phyloP scores from a whole-genome alignment of 352 stramenopile species.

The Globisporangium okanoganense region DNA sequence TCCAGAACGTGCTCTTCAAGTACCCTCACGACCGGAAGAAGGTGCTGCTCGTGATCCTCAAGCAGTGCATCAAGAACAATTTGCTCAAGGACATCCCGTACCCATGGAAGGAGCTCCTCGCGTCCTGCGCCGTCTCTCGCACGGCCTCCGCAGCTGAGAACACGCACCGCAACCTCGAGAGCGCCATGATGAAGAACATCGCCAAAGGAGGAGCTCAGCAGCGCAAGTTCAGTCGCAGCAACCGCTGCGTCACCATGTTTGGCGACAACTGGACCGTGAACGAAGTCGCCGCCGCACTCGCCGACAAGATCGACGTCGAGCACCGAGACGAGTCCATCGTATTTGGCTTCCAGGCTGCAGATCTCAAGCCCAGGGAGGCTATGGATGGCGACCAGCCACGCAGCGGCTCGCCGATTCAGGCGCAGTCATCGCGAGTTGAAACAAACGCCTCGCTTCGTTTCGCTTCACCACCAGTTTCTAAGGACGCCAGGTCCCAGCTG shows the following conservation, averaged over 20 bases:
- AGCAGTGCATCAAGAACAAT: slow-evolving; percentile 3
- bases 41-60: background rate
- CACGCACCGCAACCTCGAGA: background rate
- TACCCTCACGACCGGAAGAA: slow-evolving; percentile 30
- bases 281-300: background rate
- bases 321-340: slow-evolving; percentile 1
- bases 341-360: slow-evolving; percentile 5
- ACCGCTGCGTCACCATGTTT: slow-evolving; percentile 4
- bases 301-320: slow-evolving; percentile 2
- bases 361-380: background rate
- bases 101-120: slow-evolving; percentile 1
- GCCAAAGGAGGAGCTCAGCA: background rate
- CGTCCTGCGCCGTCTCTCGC: background rate
- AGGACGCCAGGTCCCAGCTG: background rate
- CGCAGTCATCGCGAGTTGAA: background rate
- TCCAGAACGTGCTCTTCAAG: slow-evolving; percentile 31
- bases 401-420: background rate
- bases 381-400: background rate
- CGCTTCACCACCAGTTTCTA: background rate
- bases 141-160: background rate
- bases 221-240: slow-evolving; percentile 4
- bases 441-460: background rate
- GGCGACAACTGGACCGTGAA: slow-evolving; percentile 2
- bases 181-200: background rate
- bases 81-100: slow-evolving; percentile 9